Base-by-base conservation (phyloP, 2,329 filamentous ascomycete species). In the Aphanocladium album region DNA sequence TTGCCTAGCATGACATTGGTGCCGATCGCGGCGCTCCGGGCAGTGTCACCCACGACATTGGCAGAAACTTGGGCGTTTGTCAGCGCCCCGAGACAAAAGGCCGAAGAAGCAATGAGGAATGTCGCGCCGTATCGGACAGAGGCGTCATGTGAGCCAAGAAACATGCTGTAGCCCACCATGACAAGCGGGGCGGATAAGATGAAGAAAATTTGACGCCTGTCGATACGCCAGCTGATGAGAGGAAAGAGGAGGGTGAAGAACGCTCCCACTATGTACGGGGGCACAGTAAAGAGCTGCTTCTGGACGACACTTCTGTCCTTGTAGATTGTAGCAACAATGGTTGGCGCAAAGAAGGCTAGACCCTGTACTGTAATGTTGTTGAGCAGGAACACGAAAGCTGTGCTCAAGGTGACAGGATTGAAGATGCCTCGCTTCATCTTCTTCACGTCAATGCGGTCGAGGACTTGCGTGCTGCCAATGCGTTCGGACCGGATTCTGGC, bases 331-430 rank as follows among this genome's bases (percentile, higher is more conserved):
- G 72, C 74, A 61, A 90, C 85, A 60, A 90, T 89, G 0, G 87
- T 89, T 0, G 88, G 87, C 0, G 81, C 75, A 71, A 90, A 90
- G 77, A 89, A 89, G 1, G 85, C 84, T 4, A 90, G 76, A 3
- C 87, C 87, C 67, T 89, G 86, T 2, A 90, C 87, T 0, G 87
- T 90, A 68, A 90, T 83, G 72, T 88, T 89, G 77, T 87, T 79
- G 60, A 88, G 78, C 0, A 87, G 73, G 73, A 88, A 88, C 65
- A 87, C 80, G 64, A 85, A 74, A 0, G 83, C 71, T 0, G 81
- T 86, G 9, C 73, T 73, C 0, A 89, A 66, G 0, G 84, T 85
- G 39, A 87, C 79, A 0, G 88, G 88, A 65, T 79, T 84, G 72
- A 84, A 80, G 65, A 90, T 86, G 16, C 87, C 88, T 8, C 80